Evolutionary conservation across 164 flowering plant species (phyloP).

Genomic region (Vitis riparia): DNA sequence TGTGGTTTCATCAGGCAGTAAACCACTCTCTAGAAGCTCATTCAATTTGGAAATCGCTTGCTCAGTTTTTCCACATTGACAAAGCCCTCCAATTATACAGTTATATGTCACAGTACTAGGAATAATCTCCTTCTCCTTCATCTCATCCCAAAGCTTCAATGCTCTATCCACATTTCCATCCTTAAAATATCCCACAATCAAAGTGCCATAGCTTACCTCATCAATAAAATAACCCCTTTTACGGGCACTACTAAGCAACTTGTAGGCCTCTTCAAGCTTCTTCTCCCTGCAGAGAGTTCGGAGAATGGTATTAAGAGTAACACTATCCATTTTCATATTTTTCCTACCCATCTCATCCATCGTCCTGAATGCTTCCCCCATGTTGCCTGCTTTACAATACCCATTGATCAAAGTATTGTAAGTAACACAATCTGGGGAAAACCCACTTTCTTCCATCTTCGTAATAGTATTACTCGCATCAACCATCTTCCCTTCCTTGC

Average conservation of each 20-base stretch:
- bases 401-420: slow-evolving; percentile 79
- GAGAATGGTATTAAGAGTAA: slow-evolving; percentile 65
- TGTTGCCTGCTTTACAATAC: slow-evolving; percentile 56
- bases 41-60: slow-evolving; percentile 58
- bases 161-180: slow-evolving; percentile 54
- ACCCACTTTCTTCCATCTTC: slow-evolving; percentile 64
- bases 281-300: slow-evolving; percentile 54
- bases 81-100: slow-evolving; percentile 66
- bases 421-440: slow-evolving; percentile 60
- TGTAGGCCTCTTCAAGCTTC: slow-evolving; percentile 59
- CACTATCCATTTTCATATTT: slow-evolving; percentile 65
- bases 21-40: slow-evolving; percentile 66
- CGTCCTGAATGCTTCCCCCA: slow-evolving; percentile 54
- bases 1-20: slow-evolving; percentile 75
- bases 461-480: slow-evolving; percentile 49
- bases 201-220: slow-evolving; percentile 80
- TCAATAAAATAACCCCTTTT: slow-evolving; percentile 67
- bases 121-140: slow-evolving; percentile 61
- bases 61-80: slow-evolving; percentile 57
- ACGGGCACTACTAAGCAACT: slow-evolving; percentile 44
- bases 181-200: slow-evolving; percentile 63
- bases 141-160: slow-evolving; percentile 76
- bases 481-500: slow-evolving; percentile 64
- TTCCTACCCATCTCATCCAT: slow-evolving; percentile 75
- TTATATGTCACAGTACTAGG: slow-evolving; percentile 70